Evolutionary conservation across 441 rosid genomes (phyloP).

Genomic region (Euphorbia celastroides): DNA sequence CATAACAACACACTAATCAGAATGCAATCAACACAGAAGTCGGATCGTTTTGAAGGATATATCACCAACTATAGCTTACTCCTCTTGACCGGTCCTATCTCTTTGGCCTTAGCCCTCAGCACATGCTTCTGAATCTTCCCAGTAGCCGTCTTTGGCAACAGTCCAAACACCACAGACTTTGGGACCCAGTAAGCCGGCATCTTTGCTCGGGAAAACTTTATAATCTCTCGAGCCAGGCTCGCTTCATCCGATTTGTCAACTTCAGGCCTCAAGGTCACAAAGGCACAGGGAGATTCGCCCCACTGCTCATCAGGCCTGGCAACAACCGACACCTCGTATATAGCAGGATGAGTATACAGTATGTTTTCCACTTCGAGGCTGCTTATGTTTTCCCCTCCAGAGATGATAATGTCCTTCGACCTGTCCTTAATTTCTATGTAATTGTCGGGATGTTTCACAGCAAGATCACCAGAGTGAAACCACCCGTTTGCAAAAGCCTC

Average conservation of each 20-base stretch:
- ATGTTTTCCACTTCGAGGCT: slow-evolving; percentile 74
- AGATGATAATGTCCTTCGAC: slow-evolving; percentile 82
- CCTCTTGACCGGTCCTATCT: slow-evolving; percentile 57
- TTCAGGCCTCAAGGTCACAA: slow-evolving; percentile 58
- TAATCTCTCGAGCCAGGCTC: slow-evolving; percentile 48
- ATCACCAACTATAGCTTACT: slow-evolving; percentile 45
- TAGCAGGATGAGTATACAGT: slow-evolving; percentile 61
- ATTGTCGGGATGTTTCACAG: slow-evolving; percentile 78
- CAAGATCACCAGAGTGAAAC: slow-evolving; percentile 88
- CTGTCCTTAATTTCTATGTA: slow-evolving; percentile 86
- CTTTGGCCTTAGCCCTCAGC: slow-evolving; percentile 66
- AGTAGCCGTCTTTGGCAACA: slow-evolving; percentile 81
- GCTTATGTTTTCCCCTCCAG: slow-evolving; percentile 92
- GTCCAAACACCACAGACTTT: slow-evolving; percentile 68
- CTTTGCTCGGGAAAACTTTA: slow-evolving; percentile 56
- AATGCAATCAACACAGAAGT: background rate
- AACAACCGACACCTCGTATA: slow-evolving; percentile 80
- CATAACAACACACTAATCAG: background rate
- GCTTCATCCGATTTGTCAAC: slow-evolving; percentile 32
- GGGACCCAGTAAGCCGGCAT: slow-evolving; percentile 88
- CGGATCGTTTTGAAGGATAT: background rate
- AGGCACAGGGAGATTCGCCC: slow-evolving; percentile 94
- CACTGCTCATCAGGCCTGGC: slow-evolving; percentile 77
- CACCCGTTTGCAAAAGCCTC: slow-evolving; percentile 79
- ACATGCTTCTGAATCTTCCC: slow-evolving; percentile 90